Percentiles rank a stretch among this genome's conserved stretches.
Evolutionary conservation across 768 basidiomycete genomes (phyloP).

Genomic region (Goffeauzyma gilvescens): DNA sequence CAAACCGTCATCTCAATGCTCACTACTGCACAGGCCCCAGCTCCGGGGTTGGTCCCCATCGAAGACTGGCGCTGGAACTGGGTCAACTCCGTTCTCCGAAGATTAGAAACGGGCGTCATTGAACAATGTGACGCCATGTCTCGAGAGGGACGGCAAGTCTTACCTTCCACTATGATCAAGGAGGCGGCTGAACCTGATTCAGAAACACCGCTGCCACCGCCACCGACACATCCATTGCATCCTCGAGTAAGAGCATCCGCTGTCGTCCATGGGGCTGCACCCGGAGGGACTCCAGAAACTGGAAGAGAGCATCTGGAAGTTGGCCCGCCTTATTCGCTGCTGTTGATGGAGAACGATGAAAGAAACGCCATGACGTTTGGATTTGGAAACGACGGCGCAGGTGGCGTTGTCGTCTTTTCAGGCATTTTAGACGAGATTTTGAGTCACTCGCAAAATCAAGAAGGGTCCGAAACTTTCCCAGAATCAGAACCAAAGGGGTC

Average conservation of each 20-base stretch:
- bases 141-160: slow-evolving; percentile 16
- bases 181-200: too few species aligned
- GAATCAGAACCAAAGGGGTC: too few species aligned
- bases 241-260: slow-evolving; percentile 65
- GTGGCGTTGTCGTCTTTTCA: slow-evolving; percentile 83
- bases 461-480: neutral
- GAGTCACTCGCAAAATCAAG: slow-evolving; percentile 20
- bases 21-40: slow-evolving; percentile 40
- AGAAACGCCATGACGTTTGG: slow-evolving; percentile 91
- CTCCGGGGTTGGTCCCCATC: slow-evolving; percentile 44
- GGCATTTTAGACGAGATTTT: slow-evolving; percentile 82
- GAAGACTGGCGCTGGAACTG: slow-evolving; percentile 79
- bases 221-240: slow-evolving; percentile 59
- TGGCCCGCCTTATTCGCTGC: slow-evolving; percentile 73
- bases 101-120: slow-evolving; percentile 56
- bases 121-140: slow-evolving; percentile 29
- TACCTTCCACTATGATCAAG: slow-evolving; percentile 1
- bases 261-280: slow-evolving; percentile 38
- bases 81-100: slow-evolving; percentile 61
- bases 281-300: slow-evolving; percentile 17
- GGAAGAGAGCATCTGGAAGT: slow-evolving; percentile 33
- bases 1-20: slow-evolving; percentile 62
- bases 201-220: slow-evolving; percentile 44
- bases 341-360: slow-evolving; percentile 72
- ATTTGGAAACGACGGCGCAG: slow-evolving; percentile 66